A percentile compares a stretch with the other conserved stretches of the same genome.
Evolutionary conservation across 2,329 filamentous ascomycete genomes (phyloP).

Genomic region (Colletotrichum orbiculare): DNA sequence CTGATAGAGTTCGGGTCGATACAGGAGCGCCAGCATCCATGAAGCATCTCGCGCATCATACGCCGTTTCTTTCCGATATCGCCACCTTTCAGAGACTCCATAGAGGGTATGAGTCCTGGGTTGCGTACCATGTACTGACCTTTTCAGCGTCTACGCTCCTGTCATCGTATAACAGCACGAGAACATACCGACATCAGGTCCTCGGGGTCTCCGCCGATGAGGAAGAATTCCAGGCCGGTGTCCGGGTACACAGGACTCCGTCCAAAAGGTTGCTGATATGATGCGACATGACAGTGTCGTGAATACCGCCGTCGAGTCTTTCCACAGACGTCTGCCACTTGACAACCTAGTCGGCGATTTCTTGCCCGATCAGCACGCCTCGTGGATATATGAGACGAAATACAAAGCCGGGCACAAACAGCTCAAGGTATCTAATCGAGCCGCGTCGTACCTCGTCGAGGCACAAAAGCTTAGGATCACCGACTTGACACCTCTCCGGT

Average conservation of each 20-base stretch:
- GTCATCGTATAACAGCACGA: conserved; percentile 34
- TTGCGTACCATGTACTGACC: conserved; percentile 45
- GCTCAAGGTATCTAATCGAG: conserved; percentile 19
- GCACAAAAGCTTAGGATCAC: conserved; percentile 8
- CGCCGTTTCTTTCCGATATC: conserved; percentile 43
- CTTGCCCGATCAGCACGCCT: conserved; percentile 58
- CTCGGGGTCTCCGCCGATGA: no score
- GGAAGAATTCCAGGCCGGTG: conserved; percentile 48
- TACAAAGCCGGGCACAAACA: conserved; percentile 40
- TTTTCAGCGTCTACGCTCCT: conserved; percentile 43
- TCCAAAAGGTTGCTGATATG: conserved; percentile 46
- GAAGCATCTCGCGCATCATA: conserved; percentile 45
- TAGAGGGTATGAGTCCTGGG: conserved; percentile 44
- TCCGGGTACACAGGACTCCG: conserved; percentile 45
- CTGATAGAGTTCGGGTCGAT: conserved; percentile 40
- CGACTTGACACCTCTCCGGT: conserved; percentile 49
- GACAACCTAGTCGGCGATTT: conserved; percentile 48
- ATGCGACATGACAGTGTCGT: conserved; percentile 47
- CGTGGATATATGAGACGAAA: conserved; percentile 54
- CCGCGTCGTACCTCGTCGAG: conserved; percentile 2
- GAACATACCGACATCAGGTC: conserved; percentile 43
- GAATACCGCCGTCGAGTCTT: conserved; percentile 47
- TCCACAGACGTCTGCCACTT: conserved; percentile 50
- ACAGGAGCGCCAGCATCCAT: conserved; percentile 46
- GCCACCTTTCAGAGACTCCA: conserved; percentile 42